Percentiles rank a stretch among this genome's conserved stretches.
These are phyloP conservation scores for Linum lewisii DNA, from an alignment of 345 rosid species.

Conservation along the genomic window DNA sequence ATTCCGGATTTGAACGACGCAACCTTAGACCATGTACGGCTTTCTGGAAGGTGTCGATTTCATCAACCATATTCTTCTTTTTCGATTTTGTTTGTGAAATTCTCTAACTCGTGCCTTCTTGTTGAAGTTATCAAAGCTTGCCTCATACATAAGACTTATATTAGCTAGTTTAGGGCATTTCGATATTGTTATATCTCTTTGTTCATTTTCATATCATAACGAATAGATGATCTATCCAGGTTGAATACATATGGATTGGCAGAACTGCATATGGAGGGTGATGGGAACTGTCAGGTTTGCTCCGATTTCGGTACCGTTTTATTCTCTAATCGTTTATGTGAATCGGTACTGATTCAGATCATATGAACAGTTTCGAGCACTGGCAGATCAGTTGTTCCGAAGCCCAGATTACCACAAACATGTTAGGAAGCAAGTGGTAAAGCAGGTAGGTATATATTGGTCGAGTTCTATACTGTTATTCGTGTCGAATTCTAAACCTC, in stretches of 20 bases:
- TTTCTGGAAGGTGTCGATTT: constrained; percentile 58
- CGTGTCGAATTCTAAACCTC: background rate
- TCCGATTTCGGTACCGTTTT: constrained; percentile 11
- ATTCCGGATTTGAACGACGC: constrained; percentile 73
- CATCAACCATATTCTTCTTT: constrained; percentile 11
- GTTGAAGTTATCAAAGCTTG: background rate
- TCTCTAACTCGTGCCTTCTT: background rate
- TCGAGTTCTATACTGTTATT: background rate
- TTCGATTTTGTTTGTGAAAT: background rate
- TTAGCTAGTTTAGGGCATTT: constrained; percentile 6
- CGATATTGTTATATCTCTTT: background rate
- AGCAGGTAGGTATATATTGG: constrained; percentile 45
- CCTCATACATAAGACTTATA: background rate
- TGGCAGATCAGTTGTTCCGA: constrained; percentile 78
- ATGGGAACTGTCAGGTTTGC: constrained; percentile 92
- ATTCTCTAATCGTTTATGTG: constrained; percentile 1
- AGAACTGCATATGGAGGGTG: constrained; percentile 90
- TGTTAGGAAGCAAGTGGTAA: constrained; percentile 70
- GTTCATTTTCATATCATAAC: background rate
- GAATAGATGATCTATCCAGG: constrained; percentile 30
- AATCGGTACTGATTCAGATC: background rate
- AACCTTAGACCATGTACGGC: constrained; percentile 85
- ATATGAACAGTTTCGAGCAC: constrained; percentile 79
- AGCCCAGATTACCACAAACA: constrained; percentile 91
- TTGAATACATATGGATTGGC: constrained; percentile 60